phyloP scores from a whole-genome alignment of 2,329 filamentous ascomycete genomes.

The Exophiala dermatitidis region DNA sequence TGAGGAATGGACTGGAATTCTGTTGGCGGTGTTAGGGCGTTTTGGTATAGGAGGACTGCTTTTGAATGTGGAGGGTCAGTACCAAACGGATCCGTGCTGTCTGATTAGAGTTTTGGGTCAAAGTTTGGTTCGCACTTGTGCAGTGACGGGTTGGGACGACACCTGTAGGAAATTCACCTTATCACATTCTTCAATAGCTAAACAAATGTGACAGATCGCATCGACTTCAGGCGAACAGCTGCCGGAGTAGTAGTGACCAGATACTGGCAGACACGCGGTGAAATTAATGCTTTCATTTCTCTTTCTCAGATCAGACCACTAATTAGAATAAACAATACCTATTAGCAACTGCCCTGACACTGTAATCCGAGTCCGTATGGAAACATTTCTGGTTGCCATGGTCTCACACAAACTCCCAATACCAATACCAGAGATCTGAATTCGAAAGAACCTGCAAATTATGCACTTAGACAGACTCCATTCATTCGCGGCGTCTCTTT shows the following conservation, averaged over 20 bases:
- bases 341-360: conserved; percentile 10
- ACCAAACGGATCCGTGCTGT: background rate
- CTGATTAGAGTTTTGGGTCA: background rate
- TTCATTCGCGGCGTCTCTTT: background rate
- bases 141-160: background rate
- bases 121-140: background rate
- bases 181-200: background rate
- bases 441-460: background rate
- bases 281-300: background rate
- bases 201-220: too few species aligned
- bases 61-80: too few species aligned
- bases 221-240: too few species aligned
- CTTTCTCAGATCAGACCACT: background rate
- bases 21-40: too few species aligned
- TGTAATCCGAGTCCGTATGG: conserved; percentile 10
- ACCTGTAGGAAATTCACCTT: background rate
- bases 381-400: conserved; percentile 8
- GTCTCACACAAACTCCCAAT: conserved; percentile 1
- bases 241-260: too few species aligned
- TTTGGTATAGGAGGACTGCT: too few species aligned
- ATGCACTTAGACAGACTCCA: conserved; percentile 6
- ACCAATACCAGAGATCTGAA: background rate
- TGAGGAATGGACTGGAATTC: background rate
- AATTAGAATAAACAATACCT: conserved; percentile 19
- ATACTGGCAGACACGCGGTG: too few species aligned